Evolutionary conservation across 139 green algal species (phyloP).

Genomic region (Penium margaritaceum): DNA sequence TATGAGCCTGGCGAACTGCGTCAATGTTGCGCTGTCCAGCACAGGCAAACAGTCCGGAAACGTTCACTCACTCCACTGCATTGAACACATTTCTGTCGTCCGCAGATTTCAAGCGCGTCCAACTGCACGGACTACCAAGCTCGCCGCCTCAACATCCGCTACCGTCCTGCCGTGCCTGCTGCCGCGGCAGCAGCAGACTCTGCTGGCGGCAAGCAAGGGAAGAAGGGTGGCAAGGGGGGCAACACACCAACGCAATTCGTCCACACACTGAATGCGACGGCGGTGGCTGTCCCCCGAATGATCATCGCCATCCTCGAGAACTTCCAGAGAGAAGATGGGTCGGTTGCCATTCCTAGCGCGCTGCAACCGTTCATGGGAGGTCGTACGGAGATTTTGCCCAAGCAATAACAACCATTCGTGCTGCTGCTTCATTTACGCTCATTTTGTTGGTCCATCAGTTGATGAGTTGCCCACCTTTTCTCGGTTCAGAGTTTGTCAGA

Average conservation of each 20-base stretch:
- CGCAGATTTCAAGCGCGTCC: conserved; percentile 64
- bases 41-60: no score
- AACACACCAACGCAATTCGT: conserved; percentile 70
- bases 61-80: no score
- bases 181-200: neutral
- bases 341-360: conserved; percentile 71
- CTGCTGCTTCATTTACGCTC: no score
- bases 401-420: no score
- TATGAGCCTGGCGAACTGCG: no score
- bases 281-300: conserved; percentile 88
- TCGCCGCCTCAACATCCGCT: conserved; percentile 79
- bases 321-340: conserved; percentile 86
- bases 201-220: conserved; percentile 10
- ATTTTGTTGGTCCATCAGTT: no score
- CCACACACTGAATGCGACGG: conserved; percentile 96
- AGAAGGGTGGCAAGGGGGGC: conserved; percentile 48
- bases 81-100: no score
- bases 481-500: no score
- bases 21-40: no score
- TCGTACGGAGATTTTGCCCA: conserved; percentile 42
- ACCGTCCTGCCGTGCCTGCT: no score
- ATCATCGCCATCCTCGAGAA: conserved; percentile 96
- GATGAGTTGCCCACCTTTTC: no score
- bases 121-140: conserved; percentile 99
- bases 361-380: conserved; percentile 86